phyloP scores from a whole-genome alignment of 1,284 basidiomycete genomes.

The Ganoderma meredithae region DNA sequence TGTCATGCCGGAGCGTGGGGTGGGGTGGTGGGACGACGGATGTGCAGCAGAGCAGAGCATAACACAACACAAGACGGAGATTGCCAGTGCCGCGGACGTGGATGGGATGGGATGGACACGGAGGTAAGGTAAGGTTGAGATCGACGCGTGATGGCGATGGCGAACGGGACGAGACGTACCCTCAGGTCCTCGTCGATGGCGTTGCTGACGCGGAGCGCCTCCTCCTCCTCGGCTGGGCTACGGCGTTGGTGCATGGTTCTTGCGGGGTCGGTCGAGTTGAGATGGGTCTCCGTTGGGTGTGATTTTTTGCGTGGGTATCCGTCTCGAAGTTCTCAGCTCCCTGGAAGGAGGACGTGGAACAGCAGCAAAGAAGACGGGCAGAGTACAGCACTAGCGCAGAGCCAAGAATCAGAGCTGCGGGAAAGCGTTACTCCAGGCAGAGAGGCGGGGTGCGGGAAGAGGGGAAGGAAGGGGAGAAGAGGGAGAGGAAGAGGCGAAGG shows the following conservation, averaged over 20 bases:
- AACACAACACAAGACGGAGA: neutral
- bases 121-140: neutral
- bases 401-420: neutral
- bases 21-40: too few relatives aligned
- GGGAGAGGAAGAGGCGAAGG: conserved; percentile 17
- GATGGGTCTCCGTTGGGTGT: neutral
- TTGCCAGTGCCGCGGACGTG: neutral
- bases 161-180: conserved; percentile 45
- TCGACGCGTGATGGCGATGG: conserved; percentile 12
- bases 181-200: conserved; percentile 76
- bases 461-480: conserved; percentile 1
- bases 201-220: conserved; percentile 62
- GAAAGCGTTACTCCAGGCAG: neutral
- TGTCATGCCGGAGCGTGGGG: conserved; percentile 34
- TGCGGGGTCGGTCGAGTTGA: neutral
- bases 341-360: neutral
- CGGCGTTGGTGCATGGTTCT: conserved; percentile 35
- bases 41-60: neutral
- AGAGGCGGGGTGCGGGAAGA: neutral
- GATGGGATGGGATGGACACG: neutral
- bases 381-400: neutral
- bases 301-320: neutral
- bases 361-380: conserved; percentile 11
- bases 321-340: neutral
- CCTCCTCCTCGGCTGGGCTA: conserved; percentile 48